phyloP scores from a whole-genome alignment of 1,284 basidiomycete genomes.

The Sanghuangporus weigelae region DNA sequence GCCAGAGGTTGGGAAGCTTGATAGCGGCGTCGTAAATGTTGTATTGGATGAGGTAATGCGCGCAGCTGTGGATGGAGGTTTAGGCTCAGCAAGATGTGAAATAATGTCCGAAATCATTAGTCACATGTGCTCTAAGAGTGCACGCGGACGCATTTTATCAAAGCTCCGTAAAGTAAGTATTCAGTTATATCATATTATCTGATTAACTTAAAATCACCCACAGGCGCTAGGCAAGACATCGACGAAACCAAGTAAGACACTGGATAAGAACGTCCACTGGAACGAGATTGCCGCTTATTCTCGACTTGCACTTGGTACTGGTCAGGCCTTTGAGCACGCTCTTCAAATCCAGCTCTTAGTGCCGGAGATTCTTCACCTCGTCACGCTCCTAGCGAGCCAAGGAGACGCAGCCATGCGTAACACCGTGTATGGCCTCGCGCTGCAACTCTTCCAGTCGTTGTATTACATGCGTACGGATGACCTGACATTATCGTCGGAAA shows the following conservation, averaged over 20 bases:
- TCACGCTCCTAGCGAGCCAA: slow-evolving; percentile 68
- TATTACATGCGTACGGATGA: slow-evolving; percentile 59
- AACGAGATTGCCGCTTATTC: slow-evolving; percentile 78
- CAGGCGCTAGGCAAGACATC: slow-evolving; percentile 73
- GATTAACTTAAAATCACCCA: not conserved
- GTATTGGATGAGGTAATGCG: slow-evolving; percentile 76
- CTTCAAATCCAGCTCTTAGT: slow-evolving; percentile 73
- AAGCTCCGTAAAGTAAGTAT: slow-evolving; percentile 70
- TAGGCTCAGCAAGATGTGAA: slow-evolving; percentile 72
- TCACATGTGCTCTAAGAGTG: slow-evolving; percentile 68
- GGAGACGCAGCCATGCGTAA: slow-evolving; percentile 73
- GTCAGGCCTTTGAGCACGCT: slow-evolving; percentile 60
- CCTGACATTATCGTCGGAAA: slow-evolving; percentile 43
- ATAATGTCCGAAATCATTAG: slow-evolving; percentile 70
- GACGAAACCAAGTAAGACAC: slow-evolving; percentile 50
- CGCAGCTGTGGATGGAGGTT: slow-evolving; percentile 74
- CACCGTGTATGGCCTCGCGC: slow-evolving; percentile 74
- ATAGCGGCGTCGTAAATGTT: slow-evolving; percentile 60
- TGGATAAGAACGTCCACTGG: slow-evolving; percentile 76
- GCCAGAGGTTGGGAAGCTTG: slow-evolving; percentile 66
- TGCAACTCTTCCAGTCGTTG: slow-evolving; percentile 77
- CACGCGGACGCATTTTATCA: slow-evolving; percentile 72
- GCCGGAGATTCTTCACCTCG: slow-evolving; percentile 76
- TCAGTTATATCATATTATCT: not conserved
- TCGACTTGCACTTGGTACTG: slow-evolving; percentile 66